A percentile compares a stretch with the other conserved stretches of the same genome.
Conservation (phyloP, 2,329 filamentous ascomycete species). For the Beauveria brongniartii region DNA sequence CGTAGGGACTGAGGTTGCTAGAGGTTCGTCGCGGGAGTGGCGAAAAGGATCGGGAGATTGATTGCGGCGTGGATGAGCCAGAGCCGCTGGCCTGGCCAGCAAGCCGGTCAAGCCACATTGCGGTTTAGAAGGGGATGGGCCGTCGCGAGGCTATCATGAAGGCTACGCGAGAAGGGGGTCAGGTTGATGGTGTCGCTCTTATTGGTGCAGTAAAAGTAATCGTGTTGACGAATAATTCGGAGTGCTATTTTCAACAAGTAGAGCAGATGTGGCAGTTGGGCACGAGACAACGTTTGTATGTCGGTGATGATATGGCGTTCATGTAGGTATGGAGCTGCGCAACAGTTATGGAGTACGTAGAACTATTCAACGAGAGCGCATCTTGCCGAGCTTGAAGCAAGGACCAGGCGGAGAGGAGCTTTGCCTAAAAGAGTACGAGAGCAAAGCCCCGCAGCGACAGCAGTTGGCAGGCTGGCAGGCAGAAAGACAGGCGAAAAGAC, state of each 20-base stretch:
- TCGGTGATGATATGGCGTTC: slow-evolving; percentile 8
- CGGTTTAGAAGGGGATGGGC: slow-evolving; percentile 15
- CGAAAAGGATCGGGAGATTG: slow-evolving; percentile 61
- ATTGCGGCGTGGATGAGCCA: slow-evolving; percentile 50
- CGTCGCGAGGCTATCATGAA: slow-evolving; percentile 13
- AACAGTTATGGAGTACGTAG: slow-evolving; percentile 2
- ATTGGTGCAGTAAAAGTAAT: not conserved
- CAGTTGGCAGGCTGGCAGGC: not conserved
- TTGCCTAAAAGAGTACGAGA: slow-evolving; percentile 6
- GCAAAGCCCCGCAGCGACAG: no score
- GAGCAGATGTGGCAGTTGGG: not conserved
- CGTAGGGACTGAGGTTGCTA: slow-evolving; percentile 59
- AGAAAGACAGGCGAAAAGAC: no score
- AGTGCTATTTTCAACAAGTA: not conserved
- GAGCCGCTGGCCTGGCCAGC: slow-evolving; percentile 58
- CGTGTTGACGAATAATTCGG: not conserved
- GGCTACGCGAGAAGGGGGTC: not conserved
- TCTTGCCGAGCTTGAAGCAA: not conserved
- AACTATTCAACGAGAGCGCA: not conserved
- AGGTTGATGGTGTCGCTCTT: not conserved
- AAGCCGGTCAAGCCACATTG: slow-evolving; percentile 88
- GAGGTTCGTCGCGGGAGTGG: slow-evolving; percentile 61
- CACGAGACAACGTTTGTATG: slow-evolving; percentile 6
- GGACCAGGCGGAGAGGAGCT: not conserved
- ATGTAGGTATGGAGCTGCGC: not conserved